phyloP scores from a whole-genome alignment of 148 eudicot species.

The Rhododendron molle region DNA sequence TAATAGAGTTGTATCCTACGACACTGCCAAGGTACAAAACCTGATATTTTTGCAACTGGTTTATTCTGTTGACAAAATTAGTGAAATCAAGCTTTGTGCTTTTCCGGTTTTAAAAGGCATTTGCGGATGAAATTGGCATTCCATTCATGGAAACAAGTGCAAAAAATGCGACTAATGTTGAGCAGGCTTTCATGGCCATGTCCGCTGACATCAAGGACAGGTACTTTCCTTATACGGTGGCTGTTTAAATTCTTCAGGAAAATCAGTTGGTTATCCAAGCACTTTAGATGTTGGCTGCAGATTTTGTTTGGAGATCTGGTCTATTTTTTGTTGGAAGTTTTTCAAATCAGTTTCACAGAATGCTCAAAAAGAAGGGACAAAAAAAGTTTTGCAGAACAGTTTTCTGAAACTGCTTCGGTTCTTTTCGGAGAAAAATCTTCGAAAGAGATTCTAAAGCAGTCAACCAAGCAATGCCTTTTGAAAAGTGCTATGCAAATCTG shows the following conservation, averaged over 20 bases:
- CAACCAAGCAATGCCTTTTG: background rate
- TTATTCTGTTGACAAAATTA: background rate
- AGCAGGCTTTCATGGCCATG: constrained; percentile 61
- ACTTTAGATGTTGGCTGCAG: background rate
- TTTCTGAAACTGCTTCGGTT: background rate
- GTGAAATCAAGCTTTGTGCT: background rate
- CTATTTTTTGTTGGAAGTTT: background rate
- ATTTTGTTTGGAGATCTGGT: background rate
- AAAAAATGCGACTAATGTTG: constrained; percentile 46
- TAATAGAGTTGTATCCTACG: constrained; percentile 24
- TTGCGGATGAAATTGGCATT: constrained; percentile 57
- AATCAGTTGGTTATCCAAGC: background rate
- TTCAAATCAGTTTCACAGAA: background rate
- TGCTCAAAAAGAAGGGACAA: background rate
- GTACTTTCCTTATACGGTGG: constrained; percentile 11
- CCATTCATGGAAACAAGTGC: constrained; percentile 60
- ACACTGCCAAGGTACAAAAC: constrained; percentile 18
- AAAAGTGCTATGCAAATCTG: background rate
- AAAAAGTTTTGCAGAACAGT: background rate
- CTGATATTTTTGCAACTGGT: background rate
- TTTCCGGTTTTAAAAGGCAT: constrained; percentile 27
- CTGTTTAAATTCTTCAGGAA: background rate
- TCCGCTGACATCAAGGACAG: constrained; percentile 46
- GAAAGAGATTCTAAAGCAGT: background rate
- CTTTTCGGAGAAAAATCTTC: background rate